Base-by-base conservation (phyloP, 495 filamentous ascomycete species). In the Aspergillus ostianus region DNA sequence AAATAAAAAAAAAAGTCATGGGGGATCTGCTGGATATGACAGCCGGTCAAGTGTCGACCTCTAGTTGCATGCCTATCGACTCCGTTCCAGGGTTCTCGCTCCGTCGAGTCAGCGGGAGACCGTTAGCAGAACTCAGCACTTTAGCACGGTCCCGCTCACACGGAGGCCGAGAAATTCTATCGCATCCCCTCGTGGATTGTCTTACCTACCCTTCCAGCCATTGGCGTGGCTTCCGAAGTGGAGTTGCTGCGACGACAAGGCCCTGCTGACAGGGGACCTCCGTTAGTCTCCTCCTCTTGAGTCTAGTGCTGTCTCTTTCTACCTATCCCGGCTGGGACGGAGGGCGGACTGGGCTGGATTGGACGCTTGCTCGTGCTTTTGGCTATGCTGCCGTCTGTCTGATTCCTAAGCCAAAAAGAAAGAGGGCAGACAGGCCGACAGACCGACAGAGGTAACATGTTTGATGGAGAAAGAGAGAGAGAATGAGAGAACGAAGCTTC, bases 391-490 rank as follows among this genome's bases (percentile, higher is more conserved):
- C 29, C 7, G 29, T 8, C 29, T 32, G 29, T 8, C 10, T 32
- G 29, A 32, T 61, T 67, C 64, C 64, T 66, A 55, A 56, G 60
- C 64, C 59, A 60, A 56, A 55, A 60, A 58, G 56, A 64, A 62
- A 26, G 23, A 26, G 23, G 23, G 4, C 23, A 4, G 23, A 26
- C 23, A 2, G 23, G 4, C 23, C 2, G 23, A 26, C 23, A 2
- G 23, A 26, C 23, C 23, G 23, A 26, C 23, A 26, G 23, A 26
- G 23, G 23, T 4, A 26, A 26, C 56, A 62, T 56, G 53, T 60
- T 47, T n/a, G 36, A 27, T 32, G 51, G 51, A n/a, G 26, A 27
- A 51, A 2, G 23, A 26, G 23, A 26, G 4, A 26, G 23, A 26
- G 23, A 26, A n/a, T n/a, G 23, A 26, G 23, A 26, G 23, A 26